These are phyloP conservation scores for Cruciata laevipes DNA, from an alignment of 257 asterid genomes.

Conservation along the genomic window DNA sequence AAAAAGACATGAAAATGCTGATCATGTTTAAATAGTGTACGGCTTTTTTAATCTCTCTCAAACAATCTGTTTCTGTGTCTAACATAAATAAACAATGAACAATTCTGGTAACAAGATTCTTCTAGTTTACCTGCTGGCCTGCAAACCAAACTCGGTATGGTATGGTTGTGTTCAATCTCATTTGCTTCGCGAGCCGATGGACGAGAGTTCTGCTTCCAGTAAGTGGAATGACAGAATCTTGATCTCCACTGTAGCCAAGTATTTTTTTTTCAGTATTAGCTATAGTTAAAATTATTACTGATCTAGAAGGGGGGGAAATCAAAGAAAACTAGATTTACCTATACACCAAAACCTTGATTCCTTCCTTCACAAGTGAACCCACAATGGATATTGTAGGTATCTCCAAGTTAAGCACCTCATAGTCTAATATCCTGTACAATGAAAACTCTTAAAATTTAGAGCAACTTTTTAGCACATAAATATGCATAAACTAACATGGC, in stretches of 20 bases:
- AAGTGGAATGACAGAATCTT: slow-evolving; percentile 67
- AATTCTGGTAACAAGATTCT: background rate
- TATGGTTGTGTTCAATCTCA: slow-evolving; percentile 40
- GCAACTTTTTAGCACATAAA: background rate
- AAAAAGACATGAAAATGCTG: background rate
- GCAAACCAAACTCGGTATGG: slow-evolving; percentile 66
- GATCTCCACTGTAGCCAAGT: slow-evolving; percentile 52
- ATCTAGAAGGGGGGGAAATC: background rate
- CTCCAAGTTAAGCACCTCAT: slow-evolving; percentile 60
- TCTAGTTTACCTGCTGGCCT: slow-evolving; percentile 43
- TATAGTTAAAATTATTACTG: background rate
- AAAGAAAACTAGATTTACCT: slow-evolving; percentile 30
- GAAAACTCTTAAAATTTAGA: background rate
- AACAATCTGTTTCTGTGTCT: background rate
- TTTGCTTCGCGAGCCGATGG: slow-evolving; percentile 36
- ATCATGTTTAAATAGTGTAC: too few relatives aligned
- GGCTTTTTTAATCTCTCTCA: too few relatives aligned
- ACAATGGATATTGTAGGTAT: slow-evolving; percentile 43
- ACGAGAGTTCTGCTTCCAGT: slow-evolving; percentile 55
- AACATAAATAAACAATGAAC: background rate
- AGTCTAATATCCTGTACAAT: slow-evolving; percentile 43
- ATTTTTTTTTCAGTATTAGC: background rate
- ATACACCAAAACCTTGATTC: slow-evolving; percentile 50
- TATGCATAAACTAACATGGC: background rate
- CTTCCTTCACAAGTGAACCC: slow-evolving; percentile 48